A percentile compares a stretch with the other conserved stretches of the same genome.
These are phyloP conservation scores for Neofusicoccum cordaticola DNA, from an alignment of 2,329 filamentous ascomycete species.

Conservation along the genomic window DNA sequence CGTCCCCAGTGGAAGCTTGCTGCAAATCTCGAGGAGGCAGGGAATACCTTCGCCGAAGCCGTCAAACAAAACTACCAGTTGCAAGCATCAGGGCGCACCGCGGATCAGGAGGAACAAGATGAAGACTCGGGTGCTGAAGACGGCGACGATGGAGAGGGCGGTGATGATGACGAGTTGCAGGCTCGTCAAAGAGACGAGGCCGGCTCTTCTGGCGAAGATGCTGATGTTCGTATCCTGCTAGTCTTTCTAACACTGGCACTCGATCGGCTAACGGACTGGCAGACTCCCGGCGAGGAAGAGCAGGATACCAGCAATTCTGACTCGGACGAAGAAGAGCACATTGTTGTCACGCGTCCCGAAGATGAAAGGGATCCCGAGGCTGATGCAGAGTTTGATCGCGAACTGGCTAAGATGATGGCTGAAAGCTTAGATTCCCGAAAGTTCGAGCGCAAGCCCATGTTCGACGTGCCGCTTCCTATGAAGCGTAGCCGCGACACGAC, in stretches of 20 bases:
- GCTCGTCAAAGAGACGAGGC: slow-evolving; percentile 17
- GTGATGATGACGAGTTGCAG: slow-evolving; percentile 36
- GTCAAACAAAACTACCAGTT: slow-evolving; percentile 85
- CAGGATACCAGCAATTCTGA: slow-evolving; percentile 38
- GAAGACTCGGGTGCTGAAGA: slow-evolving; percentile 75
- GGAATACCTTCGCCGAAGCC: slow-evolving; percentile 79
- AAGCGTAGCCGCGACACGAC: slow-evolving; percentile 62
- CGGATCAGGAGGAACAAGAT: slow-evolving; percentile 66
- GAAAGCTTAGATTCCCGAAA: slow-evolving; percentile 95
- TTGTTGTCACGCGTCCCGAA: slow-evolving; percentile 86
- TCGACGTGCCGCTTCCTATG: slow-evolving; percentile 97
- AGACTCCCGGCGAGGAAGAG: slow-evolving; percentile 41
- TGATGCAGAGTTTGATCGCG: slow-evolving; percentile 95
- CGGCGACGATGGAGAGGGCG: slow-evolving; percentile 56
- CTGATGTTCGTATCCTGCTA: slow-evolving; percentile 47
- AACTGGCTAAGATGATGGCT: slow-evolving; percentile 97
- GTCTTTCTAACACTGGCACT: slow-evolving; percentile 11
- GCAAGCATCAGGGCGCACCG: slow-evolving; percentile 65
- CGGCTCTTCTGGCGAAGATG: slow-evolving; percentile 49
- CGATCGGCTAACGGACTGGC: slow-evolving; percentile 42
- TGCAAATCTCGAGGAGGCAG: slow-evolving; percentile 76
- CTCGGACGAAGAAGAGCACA: slow-evolving; percentile 74
- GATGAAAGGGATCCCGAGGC: slow-evolving; percentile 89
- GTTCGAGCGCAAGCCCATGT: slow-evolving; percentile 89
- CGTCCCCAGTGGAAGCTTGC: slow-evolving; percentile 92